phyloP scores from a whole-genome alignment of 2,329 filamentous ascomycete genomes.

The Podosphaera xanthii region DNA sequence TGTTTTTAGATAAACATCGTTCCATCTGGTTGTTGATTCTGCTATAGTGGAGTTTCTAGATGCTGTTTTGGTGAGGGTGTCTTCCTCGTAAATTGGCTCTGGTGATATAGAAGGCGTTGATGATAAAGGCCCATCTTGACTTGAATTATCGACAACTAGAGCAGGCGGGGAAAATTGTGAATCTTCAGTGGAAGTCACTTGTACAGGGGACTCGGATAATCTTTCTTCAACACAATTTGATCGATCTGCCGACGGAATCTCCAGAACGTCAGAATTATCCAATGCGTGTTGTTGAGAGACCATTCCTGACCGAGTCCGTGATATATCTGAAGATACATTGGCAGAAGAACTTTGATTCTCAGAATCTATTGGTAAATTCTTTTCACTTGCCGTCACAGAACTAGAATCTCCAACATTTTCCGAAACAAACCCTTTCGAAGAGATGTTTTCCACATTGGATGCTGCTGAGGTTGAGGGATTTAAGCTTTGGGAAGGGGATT shows the following conservation, averaged over 20 bases:
- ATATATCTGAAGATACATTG: too few species aligned
- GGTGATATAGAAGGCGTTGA: constrained; percentile 40
- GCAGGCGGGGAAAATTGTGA: constrained; percentile 33
- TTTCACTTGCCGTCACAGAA: too few species aligned
- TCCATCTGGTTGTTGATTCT: constrained; percentile 44
- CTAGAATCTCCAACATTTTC: too few species aligned
- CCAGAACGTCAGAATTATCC: constrained; percentile 12
- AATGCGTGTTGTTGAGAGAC: too few species aligned
- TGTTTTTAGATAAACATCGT: constrained; percentile 59
- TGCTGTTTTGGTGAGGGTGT: constrained; percentile 14
- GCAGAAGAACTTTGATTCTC: too few species aligned
- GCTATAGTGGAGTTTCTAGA: constrained; percentile 28
- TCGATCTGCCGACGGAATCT: constrained; percentile 14
- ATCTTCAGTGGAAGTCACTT: constrained; percentile 33
- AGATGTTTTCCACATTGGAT: too few species aligned
- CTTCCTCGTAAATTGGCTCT: constrained; percentile 29
- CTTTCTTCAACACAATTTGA: constrained; percentile 20
- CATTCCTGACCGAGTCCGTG: too few species aligned
- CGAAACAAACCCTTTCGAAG: too few species aligned
- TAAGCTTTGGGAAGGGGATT: constrained; percentile 13
- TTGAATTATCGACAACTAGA: constrained; percentile 47
- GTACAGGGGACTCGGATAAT: constrained; percentile 44
- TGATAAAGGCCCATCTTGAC: constrained; percentile 42
- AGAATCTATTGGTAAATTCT: too few species aligned
- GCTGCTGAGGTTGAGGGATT: constrained; percentile 8